Percentiles rank a stretch among this genome's conserved stretches.
Conservation (phyloP, 495 filamentous ascomycete genomes). For the Penicillium lividum region DNA sequence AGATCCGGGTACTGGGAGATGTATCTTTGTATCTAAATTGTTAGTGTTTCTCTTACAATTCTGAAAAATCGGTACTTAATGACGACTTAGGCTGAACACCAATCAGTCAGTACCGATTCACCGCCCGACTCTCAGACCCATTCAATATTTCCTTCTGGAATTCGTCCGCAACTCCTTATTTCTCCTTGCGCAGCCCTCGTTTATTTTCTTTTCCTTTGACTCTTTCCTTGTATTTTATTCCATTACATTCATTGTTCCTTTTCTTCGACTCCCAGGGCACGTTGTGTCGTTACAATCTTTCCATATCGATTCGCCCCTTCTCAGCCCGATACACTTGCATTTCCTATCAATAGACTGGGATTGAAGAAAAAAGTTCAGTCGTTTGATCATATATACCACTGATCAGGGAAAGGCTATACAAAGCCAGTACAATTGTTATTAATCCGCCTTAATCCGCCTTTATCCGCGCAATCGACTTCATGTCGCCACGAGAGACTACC, state of each 20-base stretch:
- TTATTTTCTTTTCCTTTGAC: constrained; percentile 15
- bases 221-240: constrained; percentile 17
- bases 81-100: constrained; percentile 5
- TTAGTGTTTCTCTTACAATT: background rate
- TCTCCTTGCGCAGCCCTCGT: constrained; percentile 24
- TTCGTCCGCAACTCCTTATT: constrained; percentile 28
- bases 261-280: constrained; percentile 13
- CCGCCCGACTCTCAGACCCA: constrained; percentile 30
- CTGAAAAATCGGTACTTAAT: background rate
- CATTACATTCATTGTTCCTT: constrained; percentile 14
- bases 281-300: constrained; percentile 13
- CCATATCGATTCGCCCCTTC: constrained; percentile 13
- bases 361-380: constrained; percentile 2
- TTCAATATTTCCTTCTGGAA: constrained; percentile 18
- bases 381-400: background rate
- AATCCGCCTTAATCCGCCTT: constrained; percentile 3
- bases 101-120: constrained; percentile 27
- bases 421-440: background rate
- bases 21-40: constrained; percentile 8
- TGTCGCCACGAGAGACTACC: constrained; percentile 40
- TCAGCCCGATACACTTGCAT: background rate
- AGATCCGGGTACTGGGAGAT: background rate
- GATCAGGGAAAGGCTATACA: background rate
- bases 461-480: constrained; percentile 18
- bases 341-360: constrained; percentile 1